Conservation (phyloP, 306 rosid species). For the Benincasa hispida region DNA sequence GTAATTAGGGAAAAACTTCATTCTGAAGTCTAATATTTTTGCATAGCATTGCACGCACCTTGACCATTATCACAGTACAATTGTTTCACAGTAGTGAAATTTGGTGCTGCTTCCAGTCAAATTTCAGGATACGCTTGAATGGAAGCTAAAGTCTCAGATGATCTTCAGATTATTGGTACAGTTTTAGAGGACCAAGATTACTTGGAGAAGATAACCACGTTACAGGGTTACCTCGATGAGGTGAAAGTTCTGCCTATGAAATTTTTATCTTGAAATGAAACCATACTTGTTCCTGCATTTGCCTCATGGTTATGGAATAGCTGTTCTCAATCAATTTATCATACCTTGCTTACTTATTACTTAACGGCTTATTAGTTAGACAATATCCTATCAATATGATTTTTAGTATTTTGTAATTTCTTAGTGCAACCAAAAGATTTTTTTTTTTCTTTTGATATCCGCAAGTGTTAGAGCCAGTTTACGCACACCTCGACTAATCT, state of each 20-base stretch:
- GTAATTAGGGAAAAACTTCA: not conserved
- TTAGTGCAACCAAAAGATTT: not conserved
- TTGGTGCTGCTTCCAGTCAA: not conserved
- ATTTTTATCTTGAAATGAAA: not conserved
- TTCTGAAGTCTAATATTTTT: not conserved
- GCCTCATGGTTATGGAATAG: not conserved
- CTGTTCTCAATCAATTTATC: not conserved
- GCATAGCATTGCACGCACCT: not conserved
- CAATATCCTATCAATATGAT: not conserved
- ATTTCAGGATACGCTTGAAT: not conserved
- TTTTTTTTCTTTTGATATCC: too few species aligned
- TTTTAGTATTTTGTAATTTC: not conserved
- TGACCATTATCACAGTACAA: too few species aligned
- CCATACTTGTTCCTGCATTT: not conserved
- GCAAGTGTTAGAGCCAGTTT: too few species aligned
- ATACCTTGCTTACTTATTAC: not conserved
- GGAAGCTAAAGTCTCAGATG: not conserved
- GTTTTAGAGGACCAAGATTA: not conserved
- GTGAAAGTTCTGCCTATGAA: not conserved
- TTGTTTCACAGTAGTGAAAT: too few species aligned
- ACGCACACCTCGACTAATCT: too few species aligned
- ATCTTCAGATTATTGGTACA: not conserved
- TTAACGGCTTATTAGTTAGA: not conserved
- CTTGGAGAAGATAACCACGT: constrained; percentile 2
- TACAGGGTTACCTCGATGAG: constrained; percentile 9